Evolutionary conservation across 108 stramenopile species (phyloP), one percentile per base, ranked within the genome.

Genomic region (Pseudonitzschia multiseries): DNA sequence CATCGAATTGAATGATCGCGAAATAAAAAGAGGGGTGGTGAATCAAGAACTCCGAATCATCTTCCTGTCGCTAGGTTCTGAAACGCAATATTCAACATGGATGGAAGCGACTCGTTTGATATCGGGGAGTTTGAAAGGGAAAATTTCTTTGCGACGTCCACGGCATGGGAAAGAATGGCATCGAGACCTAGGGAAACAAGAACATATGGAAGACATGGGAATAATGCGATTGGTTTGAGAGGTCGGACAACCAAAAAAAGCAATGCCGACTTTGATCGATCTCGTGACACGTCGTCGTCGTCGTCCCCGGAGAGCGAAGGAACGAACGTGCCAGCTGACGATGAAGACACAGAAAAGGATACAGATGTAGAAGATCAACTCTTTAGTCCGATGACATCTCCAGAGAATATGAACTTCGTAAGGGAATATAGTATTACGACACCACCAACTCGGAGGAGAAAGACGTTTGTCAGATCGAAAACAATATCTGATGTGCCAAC

Each of bases 81-180:
- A 56, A 56, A 56, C 46, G 12, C 2, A 48, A 48, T 48, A 48
- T 48, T 10, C 21, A 56, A 22, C 22, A 56, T 56, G 54, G 54
- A 56, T 12, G 10, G 24, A 1, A 53, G 69, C 50, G 62, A 64
- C 50, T 76, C 68, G 21, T 70, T 76, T 59, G 66, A 66, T 56
- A 21, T 74, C 24, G 69, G 61, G 27, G 75, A 76, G 4, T 63
- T 70, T 12, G 48, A 69, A 32, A 40, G 61, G 27, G 29, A 33
- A 15, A 8, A 18, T 22, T 33, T 8, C 13, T 13, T 31, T 40
- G 12, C n/a, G 21, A 71, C 69, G 5, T 69, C 56, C 13, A 77
- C 76, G 26, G 70, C 76, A 43, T 77, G 70, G 69, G 57, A 18
- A 10, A 63, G 27, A 62, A 63, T 77, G n/a, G 68, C 76, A 8